phyloP scores from a whole-genome alignment of 768 basidiomycete species.

The Pseudohyphozyma bogoriensis region DNA sequence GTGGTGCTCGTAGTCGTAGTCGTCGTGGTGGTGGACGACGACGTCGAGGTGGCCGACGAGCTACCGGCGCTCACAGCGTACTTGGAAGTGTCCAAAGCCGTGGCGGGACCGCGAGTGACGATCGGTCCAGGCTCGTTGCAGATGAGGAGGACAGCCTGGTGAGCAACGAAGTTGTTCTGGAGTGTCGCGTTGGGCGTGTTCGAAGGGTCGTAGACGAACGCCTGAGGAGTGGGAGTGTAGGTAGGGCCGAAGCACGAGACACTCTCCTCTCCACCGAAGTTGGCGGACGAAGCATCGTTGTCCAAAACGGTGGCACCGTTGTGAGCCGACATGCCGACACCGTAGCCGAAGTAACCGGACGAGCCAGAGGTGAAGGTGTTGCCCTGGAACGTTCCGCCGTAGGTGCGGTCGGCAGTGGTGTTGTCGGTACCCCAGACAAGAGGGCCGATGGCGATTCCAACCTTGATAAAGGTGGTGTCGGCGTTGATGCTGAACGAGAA shows the following conservation, averaged over 20 bases:
- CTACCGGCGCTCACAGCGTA: no score
- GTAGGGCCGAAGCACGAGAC: slow-evolving; percentile 6
- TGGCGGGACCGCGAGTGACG: neutral
- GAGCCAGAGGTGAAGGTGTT: slow-evolving; percentile 20
- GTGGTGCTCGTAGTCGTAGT: no score
- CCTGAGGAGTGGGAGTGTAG: slow-evolving; percentile 8
- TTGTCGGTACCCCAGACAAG: slow-evolving; percentile 27
- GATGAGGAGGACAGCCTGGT: slow-evolving; percentile 19
- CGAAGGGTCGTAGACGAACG: slow-evolving; percentile 25
- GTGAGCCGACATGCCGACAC: slow-evolving; percentile 27
- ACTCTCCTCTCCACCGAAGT: slow-evolving; percentile 25
- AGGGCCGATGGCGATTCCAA: slow-evolving; percentile 23
- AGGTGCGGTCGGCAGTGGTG: slow-evolving; percentile 19
- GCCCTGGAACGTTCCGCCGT: slow-evolving; percentile 4
- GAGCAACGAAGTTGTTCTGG: slow-evolving; percentile 14
- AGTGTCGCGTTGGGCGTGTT: slow-evolving; percentile 9
- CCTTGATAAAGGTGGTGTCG: slow-evolving; percentile 30
- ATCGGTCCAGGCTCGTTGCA: slow-evolving; percentile 1
- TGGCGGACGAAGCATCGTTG: slow-evolving; percentile 28
- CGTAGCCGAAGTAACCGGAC: slow-evolving; percentile 33
- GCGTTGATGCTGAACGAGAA: no score
- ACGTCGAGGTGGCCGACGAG: no score
- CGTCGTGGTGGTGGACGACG: no score
- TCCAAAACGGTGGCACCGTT: slow-evolving; percentile 19
- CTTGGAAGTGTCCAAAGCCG: neutral